These are phyloP conservation scores for Phytopythium helicoides DNA, from an alignment of 352 stramenopile species.

Conservation along the genomic window DNA sequence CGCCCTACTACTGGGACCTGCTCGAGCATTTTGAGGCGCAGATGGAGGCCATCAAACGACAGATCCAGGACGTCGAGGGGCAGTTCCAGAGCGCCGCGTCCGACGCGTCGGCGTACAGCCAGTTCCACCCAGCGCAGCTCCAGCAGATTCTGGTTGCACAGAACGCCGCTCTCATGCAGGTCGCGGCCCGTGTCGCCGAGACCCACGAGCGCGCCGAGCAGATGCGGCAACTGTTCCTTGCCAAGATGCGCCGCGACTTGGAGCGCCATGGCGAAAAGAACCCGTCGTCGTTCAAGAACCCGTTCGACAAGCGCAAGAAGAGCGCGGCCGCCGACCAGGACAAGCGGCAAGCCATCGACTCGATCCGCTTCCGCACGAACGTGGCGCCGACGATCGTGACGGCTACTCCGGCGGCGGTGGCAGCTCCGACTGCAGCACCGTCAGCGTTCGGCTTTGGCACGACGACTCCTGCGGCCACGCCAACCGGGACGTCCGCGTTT, in stretches of 20 bases:
- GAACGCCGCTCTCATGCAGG: constrained; percentile 75
- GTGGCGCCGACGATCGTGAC: constrained; percentile 68
- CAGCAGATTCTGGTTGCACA: constrained; percentile 78
- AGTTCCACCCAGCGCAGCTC: constrained; percentile 29
- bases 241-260: constrained; percentile 60
- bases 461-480: constrained; percentile 11
- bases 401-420: constrained; percentile 9
- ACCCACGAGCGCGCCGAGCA: constrained; percentile 75
- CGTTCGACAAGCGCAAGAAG: constrained; percentile 78
- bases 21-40: constrained; percentile 67
- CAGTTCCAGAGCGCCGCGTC: constrained; percentile 32
- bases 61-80: constrained; percentile 73
- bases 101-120: constrained; percentile 10
- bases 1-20: constrained; percentile 78
- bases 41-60: constrained; percentile 67
- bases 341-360: constrained; percentile 56
- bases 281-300: constrained; percentile 61
- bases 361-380: constrained; percentile 74
- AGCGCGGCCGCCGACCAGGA: constrained; percentile 54
- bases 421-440: constrained; percentile 14
- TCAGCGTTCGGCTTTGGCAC: constrained; percentile 49
- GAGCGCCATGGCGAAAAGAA: constrained; percentile 60
- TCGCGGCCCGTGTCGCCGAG: constrained; percentile 67
- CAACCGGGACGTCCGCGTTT: constrained; percentile 1
- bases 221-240: constrained; percentile 66